These are phyloP conservation scores for Fusarium xylarioides DNA, from an alignment of 2,329 filamentous ascomycete species.

Conservation along the genomic window DNA sequence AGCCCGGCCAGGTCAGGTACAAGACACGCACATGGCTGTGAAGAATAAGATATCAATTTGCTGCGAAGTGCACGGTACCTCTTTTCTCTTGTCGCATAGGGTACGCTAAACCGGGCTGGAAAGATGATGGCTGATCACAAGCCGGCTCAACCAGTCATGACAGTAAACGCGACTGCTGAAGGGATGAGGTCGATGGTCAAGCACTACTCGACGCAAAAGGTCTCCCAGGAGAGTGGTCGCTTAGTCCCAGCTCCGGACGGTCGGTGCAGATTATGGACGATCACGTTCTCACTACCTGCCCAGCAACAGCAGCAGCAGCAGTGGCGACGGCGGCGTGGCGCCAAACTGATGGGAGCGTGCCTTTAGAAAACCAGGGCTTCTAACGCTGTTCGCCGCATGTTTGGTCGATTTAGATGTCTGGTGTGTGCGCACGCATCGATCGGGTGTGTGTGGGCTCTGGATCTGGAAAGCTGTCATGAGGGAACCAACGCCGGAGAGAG, in stretches of 20 bases:
- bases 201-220: background rate
- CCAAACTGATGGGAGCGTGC: slow-evolving; percentile 19
- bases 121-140: slow-evolving; percentile 19
- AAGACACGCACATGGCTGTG: slow-evolving; percentile 10
- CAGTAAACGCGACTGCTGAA: slow-evolving; percentile 1
- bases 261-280: slow-evolving; percentile 21
- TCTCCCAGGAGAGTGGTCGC: slow-evolving; percentile 22
- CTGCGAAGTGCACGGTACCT: background rate
- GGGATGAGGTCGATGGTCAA: background rate
- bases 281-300: slow-evolving; percentile 7
- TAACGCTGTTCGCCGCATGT: slow-evolving; percentile 16
- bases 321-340: slow-evolving; percentile 11
- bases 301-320: background rate
- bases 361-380: slow-evolving; percentile 9
- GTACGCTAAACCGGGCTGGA: slow-evolving; percentile 21
- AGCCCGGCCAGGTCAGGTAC: slow-evolving; percentile 15
- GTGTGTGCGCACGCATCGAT: slow-evolving; percentile 33
- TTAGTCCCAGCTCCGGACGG: slow-evolving; percentile 11
- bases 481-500: slow-evolving; percentile 28
- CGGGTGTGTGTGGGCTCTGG: slow-evolving; percentile 34
- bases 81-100: slow-evolving; percentile 3
- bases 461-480: slow-evolving; percentile 38
- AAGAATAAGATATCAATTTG: slow-evolving; percentile 11
- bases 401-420: slow-evolving; percentile 28
- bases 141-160: slow-evolving; percentile 17